Conservation (phyloP, 2,329 filamentous ascomycete species). For the Trichoderma sp. region DNA sequence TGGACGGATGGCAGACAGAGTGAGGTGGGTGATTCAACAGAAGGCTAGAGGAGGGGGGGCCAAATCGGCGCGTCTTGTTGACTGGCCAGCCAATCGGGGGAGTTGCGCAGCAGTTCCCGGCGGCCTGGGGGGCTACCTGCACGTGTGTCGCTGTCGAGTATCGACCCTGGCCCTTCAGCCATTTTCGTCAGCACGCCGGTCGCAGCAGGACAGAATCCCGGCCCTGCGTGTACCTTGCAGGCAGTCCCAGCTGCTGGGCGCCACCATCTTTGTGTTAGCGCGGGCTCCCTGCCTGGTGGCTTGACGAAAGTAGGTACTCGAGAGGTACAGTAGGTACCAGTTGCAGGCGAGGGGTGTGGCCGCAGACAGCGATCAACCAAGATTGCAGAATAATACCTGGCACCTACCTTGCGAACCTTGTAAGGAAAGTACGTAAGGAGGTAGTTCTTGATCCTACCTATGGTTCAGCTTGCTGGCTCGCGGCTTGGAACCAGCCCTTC, state of each 20-base stretch:
- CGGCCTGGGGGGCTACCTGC: slow-evolving; percentile 20
- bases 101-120: slow-evolving; percentile 29
- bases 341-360: neutral
- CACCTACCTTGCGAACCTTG: too few species aligned
- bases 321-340: neutral
- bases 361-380: too few species aligned
- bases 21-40: neutral
- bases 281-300: neutral
- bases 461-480: too few species aligned
- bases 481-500: too few species aligned
- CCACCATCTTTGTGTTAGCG: neutral
- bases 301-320: neutral
- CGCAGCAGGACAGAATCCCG: slow-evolving; percentile 1
- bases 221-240: slow-evolving; percentile 14
- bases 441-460: too few species aligned
- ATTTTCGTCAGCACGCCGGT: slow-evolving; percentile 12
- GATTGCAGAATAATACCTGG: too few species aligned
- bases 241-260: slow-evolving; percentile 14
- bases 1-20: too few species aligned
- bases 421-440: too few species aligned
- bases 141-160: slow-evolving; percentile 12
- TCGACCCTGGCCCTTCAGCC: neutral
- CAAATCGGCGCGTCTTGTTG: slow-evolving; percentile 11
- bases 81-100: slow-evolving; percentile 32
- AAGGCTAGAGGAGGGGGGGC: neutral